phyloP scores from a whole-genome alignment of 2,329 filamentous ascomycete genomes.

The Hypoxylon sp. region DNA sequence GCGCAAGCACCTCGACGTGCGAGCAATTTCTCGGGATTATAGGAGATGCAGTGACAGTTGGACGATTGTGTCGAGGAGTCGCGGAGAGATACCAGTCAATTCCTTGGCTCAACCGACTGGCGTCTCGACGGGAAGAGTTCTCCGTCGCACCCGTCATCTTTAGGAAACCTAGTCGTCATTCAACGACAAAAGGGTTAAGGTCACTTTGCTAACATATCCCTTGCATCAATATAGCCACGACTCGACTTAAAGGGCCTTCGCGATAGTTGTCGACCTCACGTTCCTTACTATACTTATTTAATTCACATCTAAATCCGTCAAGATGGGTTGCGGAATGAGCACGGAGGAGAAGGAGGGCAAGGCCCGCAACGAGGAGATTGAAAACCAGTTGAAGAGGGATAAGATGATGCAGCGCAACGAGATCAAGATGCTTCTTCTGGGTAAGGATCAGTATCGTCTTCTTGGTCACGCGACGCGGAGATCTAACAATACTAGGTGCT shows the following conservation, averaged over 20 bases:
- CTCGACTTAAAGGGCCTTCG: slow-evolving; percentile 15
- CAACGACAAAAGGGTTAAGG: neutral
- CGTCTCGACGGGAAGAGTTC: neutral
- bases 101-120: neutral
- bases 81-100: neutral
- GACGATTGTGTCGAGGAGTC: neutral
- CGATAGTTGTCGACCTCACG: slow-evolving; percentile 25
- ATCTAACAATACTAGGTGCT: slow-evolving; percentile 74
- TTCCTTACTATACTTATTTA: slow-evolving; percentile 32
- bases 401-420: slow-evolving; percentile 99
- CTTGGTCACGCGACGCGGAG: slow-evolving; percentile 5
- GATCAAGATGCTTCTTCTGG: slow-evolving; percentile 99
- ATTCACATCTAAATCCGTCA: slow-evolving; percentile 63
- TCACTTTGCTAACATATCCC: slow-evolving; percentile 24
- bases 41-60: neutral
- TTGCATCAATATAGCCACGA: slow-evolving; percentile 26
- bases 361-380: slow-evolving; percentile 99
- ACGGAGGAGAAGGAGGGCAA: slow-evolving; percentile 99
- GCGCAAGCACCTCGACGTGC: slow-evolving; percentile 24
- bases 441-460: slow-evolving; percentile 68
- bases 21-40: neutral
- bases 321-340: slow-evolving; percentile 99
- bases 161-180: slow-evolving; percentile 2
- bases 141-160: neutral
- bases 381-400: slow-evolving; percentile 98